Conservation (phyloP, 768 basidiomycete genomes). For the Stropharia rugosoannulata region DNA sequence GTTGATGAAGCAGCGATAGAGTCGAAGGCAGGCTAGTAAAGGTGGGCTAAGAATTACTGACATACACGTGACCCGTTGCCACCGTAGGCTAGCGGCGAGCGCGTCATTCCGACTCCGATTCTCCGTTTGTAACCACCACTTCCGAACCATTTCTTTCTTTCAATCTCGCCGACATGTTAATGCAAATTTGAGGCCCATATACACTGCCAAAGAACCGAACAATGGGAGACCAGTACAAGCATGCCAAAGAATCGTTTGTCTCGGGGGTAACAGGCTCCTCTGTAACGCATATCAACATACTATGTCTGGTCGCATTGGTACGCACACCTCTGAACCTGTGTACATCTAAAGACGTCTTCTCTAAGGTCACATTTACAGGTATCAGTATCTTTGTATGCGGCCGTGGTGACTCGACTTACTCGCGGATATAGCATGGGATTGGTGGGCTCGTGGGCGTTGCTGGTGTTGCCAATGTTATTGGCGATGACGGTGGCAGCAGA, state of each 20-base stretch:
- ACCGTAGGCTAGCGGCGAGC: too few species aligned
- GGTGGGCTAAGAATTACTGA: too few species aligned
- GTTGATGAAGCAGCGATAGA: too few species aligned
- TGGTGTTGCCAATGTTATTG: constrained; percentile 77
- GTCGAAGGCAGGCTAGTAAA: too few species aligned
- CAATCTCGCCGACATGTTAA: not conserved
- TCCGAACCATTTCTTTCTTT: too few species aligned
- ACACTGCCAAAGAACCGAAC: not conserved
- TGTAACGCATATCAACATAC: constrained; percentile 59
- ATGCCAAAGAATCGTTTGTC: constrained; percentile 81
- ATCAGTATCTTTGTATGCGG: constrained; percentile 70
- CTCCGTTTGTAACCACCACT: too few species aligned
- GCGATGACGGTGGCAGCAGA: constrained; percentile 77
- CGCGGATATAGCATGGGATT: constrained; percentile 35
- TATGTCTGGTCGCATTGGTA: constrained; percentile 47
- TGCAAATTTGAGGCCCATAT: not conserved
- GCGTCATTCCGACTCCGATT: too few species aligned
- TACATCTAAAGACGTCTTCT: not conserved
- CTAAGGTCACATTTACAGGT: constrained; percentile 38
- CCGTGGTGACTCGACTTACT: constrained; percentile 49
- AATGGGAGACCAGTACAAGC: constrained; percentile 52
- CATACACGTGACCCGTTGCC: too few species aligned
- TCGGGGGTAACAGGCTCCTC: constrained; percentile 72
- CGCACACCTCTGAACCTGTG: constrained; percentile 3
- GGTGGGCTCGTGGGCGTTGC: constrained; percentile 55